phyloP scores from a whole-genome alignment of 768 basidiomycete species.

The Mycena albidolilacea region DNA sequence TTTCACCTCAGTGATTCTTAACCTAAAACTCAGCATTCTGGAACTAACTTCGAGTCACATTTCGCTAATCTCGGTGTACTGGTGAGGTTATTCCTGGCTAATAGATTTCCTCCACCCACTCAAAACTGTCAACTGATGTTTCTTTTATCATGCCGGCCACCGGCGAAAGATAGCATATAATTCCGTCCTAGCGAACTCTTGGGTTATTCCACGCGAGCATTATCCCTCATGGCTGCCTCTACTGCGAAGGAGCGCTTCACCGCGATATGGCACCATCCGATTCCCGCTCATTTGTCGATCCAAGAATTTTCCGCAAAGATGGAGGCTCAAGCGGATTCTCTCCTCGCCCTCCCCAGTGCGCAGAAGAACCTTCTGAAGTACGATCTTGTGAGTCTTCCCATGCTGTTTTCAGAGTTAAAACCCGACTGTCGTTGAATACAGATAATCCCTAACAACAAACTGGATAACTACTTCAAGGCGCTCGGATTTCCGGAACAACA shows the following conservation, averaged over 20 bases:
- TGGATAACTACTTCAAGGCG: conserved; percentile 18
- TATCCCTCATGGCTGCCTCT: conserved; percentile 7
- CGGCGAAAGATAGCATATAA: conserved; percentile 7
- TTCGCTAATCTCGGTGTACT: no score
- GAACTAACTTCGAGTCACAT: no score
- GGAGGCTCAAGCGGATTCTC: conserved; percentile 10
- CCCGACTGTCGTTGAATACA: background rate
- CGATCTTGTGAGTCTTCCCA: conserved; percentile 14
- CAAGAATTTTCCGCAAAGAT: conserved; percentile 14
- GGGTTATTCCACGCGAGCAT: background rate
- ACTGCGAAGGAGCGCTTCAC: conserved; percentile 12
- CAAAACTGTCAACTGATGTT: background rate
- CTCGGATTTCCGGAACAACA: conserved; percentile 19
- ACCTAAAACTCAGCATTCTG: no score
- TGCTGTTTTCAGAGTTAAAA: conserved; percentile 8
- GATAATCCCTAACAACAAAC: conserved; percentile 19
- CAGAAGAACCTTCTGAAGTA: conserved; percentile 7
- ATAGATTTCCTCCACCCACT: background rate
- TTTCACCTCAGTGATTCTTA: no score
- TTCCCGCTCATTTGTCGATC: conserved; percentile 7
- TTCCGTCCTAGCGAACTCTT: conserved; percentile 5
- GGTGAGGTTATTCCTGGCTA: background rate
- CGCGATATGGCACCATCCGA: conserved; percentile 9
- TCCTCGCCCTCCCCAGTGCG: conserved; percentile 9
- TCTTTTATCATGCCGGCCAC: conserved; percentile 7